Percentiles rank a stretch among this genome's conserved stretches.
phyloP scores from a whole-genome alignment of 139 green algal species.

The Picochlorum sp. region DNA sequence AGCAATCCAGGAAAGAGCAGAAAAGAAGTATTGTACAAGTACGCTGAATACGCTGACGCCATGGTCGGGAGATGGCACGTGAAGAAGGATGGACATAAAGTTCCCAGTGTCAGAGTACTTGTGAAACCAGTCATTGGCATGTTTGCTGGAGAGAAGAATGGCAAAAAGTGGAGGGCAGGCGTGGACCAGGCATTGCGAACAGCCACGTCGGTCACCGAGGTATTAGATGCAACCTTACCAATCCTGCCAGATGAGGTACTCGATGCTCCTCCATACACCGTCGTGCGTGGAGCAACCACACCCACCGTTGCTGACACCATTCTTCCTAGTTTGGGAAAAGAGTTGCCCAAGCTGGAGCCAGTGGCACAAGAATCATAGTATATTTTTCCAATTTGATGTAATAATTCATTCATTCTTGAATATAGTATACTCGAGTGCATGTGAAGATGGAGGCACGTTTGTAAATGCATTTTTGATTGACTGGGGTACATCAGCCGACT shows the following conservation, averaged over 20 bases:
- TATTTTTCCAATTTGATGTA: too few relatives aligned
- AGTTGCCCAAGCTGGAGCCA: neutral
- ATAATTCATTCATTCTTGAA: too few relatives aligned
- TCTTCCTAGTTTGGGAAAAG: neutral
- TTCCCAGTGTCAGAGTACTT: conserved; percentile 52
- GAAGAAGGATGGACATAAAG: conserved; percentile 20
- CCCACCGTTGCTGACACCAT: too few relatives aligned
- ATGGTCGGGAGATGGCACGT: conserved; percentile 48
- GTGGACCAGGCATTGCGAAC: conserved; percentile 24
- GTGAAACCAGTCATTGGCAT: conserved; percentile 75
- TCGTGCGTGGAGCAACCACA: neutral
- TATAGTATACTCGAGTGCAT: too few relatives aligned
- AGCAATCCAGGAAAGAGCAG: conserved; percentile 49
- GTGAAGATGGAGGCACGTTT: too few relatives aligned
- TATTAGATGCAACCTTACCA: conserved; percentile 33
- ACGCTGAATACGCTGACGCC: conserved; percentile 62
- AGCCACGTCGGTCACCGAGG: conserved; percentile 6
- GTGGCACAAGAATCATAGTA: neutral
- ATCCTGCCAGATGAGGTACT: conserved; percentile 36
- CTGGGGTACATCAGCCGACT: too few relatives aligned
- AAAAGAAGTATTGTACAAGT: conserved; percentile 61
- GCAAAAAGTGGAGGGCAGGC: conserved; percentile 43
- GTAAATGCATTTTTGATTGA: too few relatives aligned
- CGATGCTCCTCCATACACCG: conserved; percentile 33
- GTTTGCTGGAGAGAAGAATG: conserved; percentile 61